Conservation (phyloP, 2,329 filamentous ascomycete species). For the Endothia cerciana region DNA sequence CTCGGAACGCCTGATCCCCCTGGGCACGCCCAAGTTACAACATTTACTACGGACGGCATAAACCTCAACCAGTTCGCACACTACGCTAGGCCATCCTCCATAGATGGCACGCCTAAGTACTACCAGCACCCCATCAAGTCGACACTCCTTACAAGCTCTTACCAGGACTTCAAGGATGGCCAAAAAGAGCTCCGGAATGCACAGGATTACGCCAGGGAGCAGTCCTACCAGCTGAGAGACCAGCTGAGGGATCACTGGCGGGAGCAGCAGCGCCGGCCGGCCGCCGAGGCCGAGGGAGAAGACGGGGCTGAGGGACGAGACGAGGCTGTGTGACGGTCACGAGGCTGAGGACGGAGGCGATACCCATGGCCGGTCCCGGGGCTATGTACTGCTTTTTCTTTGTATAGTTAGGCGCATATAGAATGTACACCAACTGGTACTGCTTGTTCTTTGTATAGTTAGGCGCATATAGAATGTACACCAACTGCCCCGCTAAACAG, state of each 20-base stretch:
- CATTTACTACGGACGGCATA: neutral
- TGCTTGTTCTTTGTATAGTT: too few relatives aligned
- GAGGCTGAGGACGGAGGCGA: too few relatives aligned
- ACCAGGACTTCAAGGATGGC: neutral
- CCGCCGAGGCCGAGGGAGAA: neutral
- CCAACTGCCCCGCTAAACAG: too few relatives aligned
- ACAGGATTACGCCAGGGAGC: conserved; percentile 32
- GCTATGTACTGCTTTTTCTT: too few relatives aligned
- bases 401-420: too few relatives aligned
- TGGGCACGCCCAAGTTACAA: neutral
- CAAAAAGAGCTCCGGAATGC: conserved; percentile 30
- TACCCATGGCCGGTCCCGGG: too few relatives aligned
- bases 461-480: too few relatives aligned
- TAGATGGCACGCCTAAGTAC: neutral
- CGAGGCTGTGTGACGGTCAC: too few relatives aligned
- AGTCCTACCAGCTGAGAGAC: conserved; percentile 2
- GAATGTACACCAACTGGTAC: too few relatives aligned
- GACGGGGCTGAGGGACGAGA: too few relatives aligned
- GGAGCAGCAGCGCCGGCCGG: conserved; percentile 1
- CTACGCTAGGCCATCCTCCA: neutral
- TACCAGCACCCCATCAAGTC: neutral
- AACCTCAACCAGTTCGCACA: neutral
- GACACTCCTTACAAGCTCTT: neutral
- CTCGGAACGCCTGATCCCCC: neutral
- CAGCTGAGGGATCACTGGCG: conserved; percentile 5